Conservation (phyloP, 2,329 filamentous ascomycete genomes). For the Endothia cerciana region DNA sequence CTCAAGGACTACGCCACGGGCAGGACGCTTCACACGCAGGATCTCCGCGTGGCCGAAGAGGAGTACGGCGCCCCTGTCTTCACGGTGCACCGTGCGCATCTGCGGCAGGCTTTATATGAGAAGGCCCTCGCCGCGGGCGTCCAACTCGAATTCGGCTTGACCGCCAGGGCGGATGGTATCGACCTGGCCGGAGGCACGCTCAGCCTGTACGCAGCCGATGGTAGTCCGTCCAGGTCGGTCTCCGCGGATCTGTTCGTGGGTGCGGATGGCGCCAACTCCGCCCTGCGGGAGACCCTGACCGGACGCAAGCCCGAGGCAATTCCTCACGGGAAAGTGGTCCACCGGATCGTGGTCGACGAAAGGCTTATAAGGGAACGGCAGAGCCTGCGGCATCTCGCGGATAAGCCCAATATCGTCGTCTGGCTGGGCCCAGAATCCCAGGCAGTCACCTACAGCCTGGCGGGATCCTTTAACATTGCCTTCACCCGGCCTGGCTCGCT, state of each 20-base stretch:
- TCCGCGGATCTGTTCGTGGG: slow-evolving; percentile 33
- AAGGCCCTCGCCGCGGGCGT: slow-evolving; percentile 30
- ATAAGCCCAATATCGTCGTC: slow-evolving; percentile 31
- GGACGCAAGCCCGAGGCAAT: slow-evolving; percentile 29
- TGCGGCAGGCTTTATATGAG: slow-evolving; percentile 32
- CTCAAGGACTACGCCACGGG: slow-evolving; percentile 32
- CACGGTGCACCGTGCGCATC: slow-evolving; percentile 32
- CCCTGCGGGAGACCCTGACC: slow-evolving; percentile 26
- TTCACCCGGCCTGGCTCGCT: slow-evolving; percentile 33
- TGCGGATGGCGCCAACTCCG: slow-evolving; percentile 36
- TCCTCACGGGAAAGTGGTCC: slow-evolving; percentile 33
- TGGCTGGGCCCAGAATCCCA: slow-evolving; percentile 32
- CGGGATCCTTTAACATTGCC: slow-evolving; percentile 31
- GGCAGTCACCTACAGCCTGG: slow-evolving; percentile 31
- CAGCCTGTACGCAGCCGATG: slow-evolving; percentile 28
- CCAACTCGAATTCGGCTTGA: slow-evolving; percentile 29
- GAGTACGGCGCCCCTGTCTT: slow-evolving; percentile 31
- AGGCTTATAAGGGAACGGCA: slow-evolving; percentile 28
- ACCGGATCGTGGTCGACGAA: slow-evolving; percentile 31
- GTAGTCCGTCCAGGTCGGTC: slow-evolving; percentile 22
- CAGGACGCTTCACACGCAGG: slow-evolving; percentile 31
- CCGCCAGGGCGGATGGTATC: slow-evolving; percentile 22
- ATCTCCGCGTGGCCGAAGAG: slow-evolving; percentile 21
- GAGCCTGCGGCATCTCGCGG: slow-evolving; percentile 28
- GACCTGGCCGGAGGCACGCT: slow-evolving; percentile 20